Evolutionary conservation across 176 grass and related monocot species (phyloP), one percentile per base, ranked within the genome.

Genomic region (Oryza meridionalis): DNA sequence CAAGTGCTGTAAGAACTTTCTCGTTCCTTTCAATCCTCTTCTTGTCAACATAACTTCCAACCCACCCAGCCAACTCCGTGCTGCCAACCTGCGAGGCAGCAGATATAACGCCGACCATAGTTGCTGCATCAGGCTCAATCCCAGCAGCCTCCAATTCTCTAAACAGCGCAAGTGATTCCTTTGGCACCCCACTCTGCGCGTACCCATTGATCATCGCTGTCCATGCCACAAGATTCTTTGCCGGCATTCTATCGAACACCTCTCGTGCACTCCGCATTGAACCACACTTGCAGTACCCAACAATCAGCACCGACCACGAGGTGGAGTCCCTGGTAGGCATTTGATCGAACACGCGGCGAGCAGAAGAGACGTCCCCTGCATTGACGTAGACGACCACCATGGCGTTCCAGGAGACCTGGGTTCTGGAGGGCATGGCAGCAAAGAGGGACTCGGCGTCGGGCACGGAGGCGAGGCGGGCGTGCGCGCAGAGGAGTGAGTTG

Each of bases 21-120:
- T 79, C 85, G 4, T 92, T 95, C 76, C 88, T 92, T 72, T 90
- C 90, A 22, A 92, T 92, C 71, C 75, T 81, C 72, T 86, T 95
- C 33, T n/a, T 43, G 51, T 88, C 63, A 19, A 90, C 90, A 44
- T 79, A 84, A 33, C 76, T 49, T 68, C 90, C 93, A 78, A 90
- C 81, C 90, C 88, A 71, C 13, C 27, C 74, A 38, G 88, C 79
- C 73, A 95, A 83, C 15, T 88, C 83, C 0, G 14, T 71, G 42
- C 85, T 92, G 67, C 93, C 90, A 47, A 92, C 55, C 70, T 95
- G 93, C 9, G 88, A 75, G 37, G 85, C 79, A 11, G 93, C 86
- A 40, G 85, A 92, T 38, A 95, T 90, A 76, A 92, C 85, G 4
- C 93, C 88, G 5, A 92, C 93, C 88, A 92, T 90, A 37, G 88